phyloP scores from a whole-genome alignment of 306 rosid species.

The Vachellia collinsii region DNA sequence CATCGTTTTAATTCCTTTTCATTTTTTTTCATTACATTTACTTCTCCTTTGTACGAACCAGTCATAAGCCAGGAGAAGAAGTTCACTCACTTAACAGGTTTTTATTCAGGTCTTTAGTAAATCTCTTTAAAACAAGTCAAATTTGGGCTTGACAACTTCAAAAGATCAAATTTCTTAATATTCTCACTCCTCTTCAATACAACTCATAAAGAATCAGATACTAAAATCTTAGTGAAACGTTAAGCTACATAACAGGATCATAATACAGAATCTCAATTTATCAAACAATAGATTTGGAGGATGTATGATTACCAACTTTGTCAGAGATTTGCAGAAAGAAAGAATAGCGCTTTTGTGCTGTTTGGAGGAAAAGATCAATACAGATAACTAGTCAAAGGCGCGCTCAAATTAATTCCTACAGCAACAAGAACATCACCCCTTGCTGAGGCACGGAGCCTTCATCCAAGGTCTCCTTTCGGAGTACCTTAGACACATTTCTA shows the following conservation, averaged over 20 bases:
- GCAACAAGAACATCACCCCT: background rate
- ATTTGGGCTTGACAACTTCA: background rate
- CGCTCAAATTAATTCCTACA: background rate
- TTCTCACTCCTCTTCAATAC: background rate
- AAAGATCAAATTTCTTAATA: background rate
- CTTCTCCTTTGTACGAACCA: background rate
- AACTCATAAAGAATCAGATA: background rate
- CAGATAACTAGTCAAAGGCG: background rate
- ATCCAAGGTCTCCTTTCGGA: background rate
- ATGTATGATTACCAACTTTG: background rate
- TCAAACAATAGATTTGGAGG: background rate
- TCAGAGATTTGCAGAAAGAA: background rate
- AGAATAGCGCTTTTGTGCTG: background rate
- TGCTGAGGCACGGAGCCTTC: background rate
- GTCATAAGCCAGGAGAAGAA: background rate
- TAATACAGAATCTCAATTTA: background rate
- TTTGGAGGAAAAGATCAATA: background rate
- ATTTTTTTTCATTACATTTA: background rate
- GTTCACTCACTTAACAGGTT: background rate
- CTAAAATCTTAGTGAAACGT: background rate
- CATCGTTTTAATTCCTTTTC: no score
- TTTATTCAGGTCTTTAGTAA: background rate
- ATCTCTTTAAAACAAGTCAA: background rate
- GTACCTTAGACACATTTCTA: background rate
- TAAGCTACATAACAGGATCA: background rate